phyloP scores from a whole-genome alignment of 208 protist genomes.

The Trypanosoma mega region DNA sequence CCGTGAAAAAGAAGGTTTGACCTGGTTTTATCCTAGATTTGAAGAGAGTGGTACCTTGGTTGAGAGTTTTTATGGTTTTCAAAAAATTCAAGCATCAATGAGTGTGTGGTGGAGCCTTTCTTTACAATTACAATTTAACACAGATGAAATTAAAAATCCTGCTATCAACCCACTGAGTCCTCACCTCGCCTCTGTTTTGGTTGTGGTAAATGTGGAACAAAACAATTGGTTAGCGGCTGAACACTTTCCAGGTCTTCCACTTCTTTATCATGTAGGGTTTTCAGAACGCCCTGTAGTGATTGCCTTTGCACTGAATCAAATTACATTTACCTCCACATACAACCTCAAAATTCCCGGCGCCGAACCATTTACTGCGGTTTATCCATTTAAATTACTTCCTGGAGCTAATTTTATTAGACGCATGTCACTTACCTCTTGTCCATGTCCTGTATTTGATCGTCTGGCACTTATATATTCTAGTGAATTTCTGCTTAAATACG shows the following conservation, averaged over 20 bases:
- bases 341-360: constrained; percentile 41
- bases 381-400: constrained; percentile 51
- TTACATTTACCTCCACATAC: constrained; percentile 62
- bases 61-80: constrained; percentile 58
- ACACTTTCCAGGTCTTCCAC: constrained; percentile 55
- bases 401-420: constrained; percentile 80
- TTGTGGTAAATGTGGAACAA: constrained; percentile 46
- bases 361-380: constrained; percentile 33
- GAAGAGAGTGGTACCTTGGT: constrained; percentile 38
- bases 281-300: constrained; percentile 33
- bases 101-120: constrained; percentile 78
- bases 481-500: constrained; percentile 34
- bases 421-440: constrained; percentile 44
- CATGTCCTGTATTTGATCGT: constrained; percentile 50
- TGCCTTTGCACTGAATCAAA: constrained; percentile 73
- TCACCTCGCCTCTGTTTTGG: constrained; percentile 70
- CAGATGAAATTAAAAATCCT: constrained; percentile 22
- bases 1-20: constrained; percentile 29
- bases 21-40: constrained; percentile 81
- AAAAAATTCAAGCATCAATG: constrained; percentile 40
- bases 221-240: constrained; percentile 45
- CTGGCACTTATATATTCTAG: constrained; percentile 46
- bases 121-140: constrained; percentile 55
- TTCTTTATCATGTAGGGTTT: constrained; percentile 54
- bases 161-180: constrained; percentile 49